phyloP scores from a whole-genome alignment of 192 early-diverging fungal species.

The Rhizophagus sp. region DNA sequence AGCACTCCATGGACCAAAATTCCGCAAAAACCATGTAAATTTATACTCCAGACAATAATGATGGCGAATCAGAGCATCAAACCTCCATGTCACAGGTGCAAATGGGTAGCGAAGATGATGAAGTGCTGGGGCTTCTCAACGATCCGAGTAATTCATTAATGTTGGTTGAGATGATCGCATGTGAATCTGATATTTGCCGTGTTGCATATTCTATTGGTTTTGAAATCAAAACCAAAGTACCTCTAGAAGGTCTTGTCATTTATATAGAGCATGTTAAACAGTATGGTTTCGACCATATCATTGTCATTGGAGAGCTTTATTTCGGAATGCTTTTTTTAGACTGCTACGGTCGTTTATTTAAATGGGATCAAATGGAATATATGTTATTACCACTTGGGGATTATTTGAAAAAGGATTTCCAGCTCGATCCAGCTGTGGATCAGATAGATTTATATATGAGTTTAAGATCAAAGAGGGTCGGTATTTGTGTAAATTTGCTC shows the following conservation, averaged over 20 bases:
- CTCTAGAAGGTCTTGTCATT: neutral
- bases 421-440: too few relatives aligned
- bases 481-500: too few relatives aligned
- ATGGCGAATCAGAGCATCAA: neutral
- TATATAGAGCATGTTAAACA: constrained; percentile 12
- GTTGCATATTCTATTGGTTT: neutral
- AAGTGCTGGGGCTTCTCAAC: neutral
- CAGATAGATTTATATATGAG: too few relatives aligned
- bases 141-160: neutral
- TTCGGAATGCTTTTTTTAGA: constrained; percentile 2
- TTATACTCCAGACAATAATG: neutral
- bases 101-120: neutral
- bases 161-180: constrained; percentile 17
- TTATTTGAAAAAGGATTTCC: too few relatives aligned
- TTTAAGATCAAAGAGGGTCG: too few relatives aligned
- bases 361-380: neutral
- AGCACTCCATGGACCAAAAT: neutral
- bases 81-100: neutral
- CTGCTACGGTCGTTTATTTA: neutral
- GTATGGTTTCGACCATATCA: constrained; percentile 19
- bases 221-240: neutral
- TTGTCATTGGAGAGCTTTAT: constrained; percentile 6
- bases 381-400: too few relatives aligned
- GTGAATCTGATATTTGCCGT: constrained; percentile 10
- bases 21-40: neutral